Percentiles rank a stretch among this genome's conserved stretches.
Conservation (phyloP, 192 early-diverging fungal genomes). For the Bifiguratus adelaidae region DNA sequence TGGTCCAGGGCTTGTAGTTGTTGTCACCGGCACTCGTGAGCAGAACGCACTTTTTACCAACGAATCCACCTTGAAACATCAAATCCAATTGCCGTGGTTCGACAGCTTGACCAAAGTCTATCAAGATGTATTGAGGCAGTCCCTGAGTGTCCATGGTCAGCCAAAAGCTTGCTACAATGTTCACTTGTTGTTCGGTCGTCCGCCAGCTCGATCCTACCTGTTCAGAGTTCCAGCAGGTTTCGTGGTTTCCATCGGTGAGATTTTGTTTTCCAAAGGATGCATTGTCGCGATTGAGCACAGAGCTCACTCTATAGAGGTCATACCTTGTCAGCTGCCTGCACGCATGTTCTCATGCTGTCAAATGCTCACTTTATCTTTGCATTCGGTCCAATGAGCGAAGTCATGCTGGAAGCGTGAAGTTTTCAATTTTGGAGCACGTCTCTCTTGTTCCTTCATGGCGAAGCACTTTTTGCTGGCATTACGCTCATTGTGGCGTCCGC, state of each 20-base stretch:
- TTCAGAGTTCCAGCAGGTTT: slow-evolving; percentile 96
- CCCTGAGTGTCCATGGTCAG: slow-evolving; percentile 39
- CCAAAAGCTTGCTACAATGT: no score
- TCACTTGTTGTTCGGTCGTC: no score
- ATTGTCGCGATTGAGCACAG: slow-evolving; percentile 73
- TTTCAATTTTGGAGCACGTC: no score
- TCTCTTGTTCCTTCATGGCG: no score
- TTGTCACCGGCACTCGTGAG: slow-evolving; percentile 24
- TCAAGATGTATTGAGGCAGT: slow-evolving; percentile 58
- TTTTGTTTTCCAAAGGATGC: slow-evolving; percentile 70
- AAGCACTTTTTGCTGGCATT: no score
- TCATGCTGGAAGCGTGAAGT: no score
- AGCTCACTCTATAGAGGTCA: slow-evolving; percentile 87
- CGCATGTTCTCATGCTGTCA: no score
- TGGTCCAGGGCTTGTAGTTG: slow-evolving; percentile 26
- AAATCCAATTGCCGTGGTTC: slow-evolving; percentile 25
- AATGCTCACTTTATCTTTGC: no score
- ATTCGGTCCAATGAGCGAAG: no score
- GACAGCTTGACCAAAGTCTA: slow-evolving; percentile 52
- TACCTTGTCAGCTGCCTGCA: no score
- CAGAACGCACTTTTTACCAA: slow-evolving; percentile 55
- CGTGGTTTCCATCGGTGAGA: slow-evolving; percentile 63
- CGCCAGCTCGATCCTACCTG: no score
- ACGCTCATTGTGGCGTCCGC: no score
- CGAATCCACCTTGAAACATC: slow-evolving; percentile 87